Evolutionary conservation across 208 protist genomes (phyloP), one percentile per base, ranked within the genome.

Genomic region (Phytomonas francai): DNA sequence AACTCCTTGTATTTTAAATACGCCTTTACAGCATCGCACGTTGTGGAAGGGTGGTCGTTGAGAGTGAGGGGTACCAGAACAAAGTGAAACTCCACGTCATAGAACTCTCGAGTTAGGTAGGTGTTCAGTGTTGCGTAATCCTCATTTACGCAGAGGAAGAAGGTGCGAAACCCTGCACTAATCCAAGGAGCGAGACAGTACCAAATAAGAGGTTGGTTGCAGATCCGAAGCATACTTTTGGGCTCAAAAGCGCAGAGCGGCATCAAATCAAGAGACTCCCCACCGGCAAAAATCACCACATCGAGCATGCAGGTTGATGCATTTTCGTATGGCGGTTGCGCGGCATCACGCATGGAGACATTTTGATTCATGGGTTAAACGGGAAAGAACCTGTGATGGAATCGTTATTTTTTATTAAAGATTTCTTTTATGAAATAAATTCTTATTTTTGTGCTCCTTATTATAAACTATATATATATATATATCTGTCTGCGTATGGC

Each of bases 131-230:
- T 70, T 0, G 71, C 79, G 58, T 85, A 80, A 76, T 90, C 76
- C 70, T 90, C 79, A 68, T 91, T 80, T 31, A 92, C 87, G 66
- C 84, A 91, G 49, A 95, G 16, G 64, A 92, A 95, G 59, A 95
- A 93, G 56, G 63, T 81, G 54, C 74, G 68, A 70, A 86, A 88
- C 60, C 89, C 89, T 3, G 78, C 81, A 27, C 74, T 70, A 19
- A 93, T 83, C 85, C 84, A 91, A 33, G 89, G 87, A n/a, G 59
- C 63, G 19, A 95, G 66, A 56, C 73, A 80, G 72, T 88, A 93
- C 87, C 87, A 93, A 59, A 95, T 90, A n/a, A 95, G 75, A 0
- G 89, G 89, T 0, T 81, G 79, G 61, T 95, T 95, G 72, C 84
- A 89, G 4, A 83, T 65, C 39, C 68, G 76, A 59, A 93, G 72